Evolutionary conservation across 1,284 basidiomycete genomes (phyloP), one percentile per base, ranked within the genome.

Genomic region (Irpex sp.): DNA sequence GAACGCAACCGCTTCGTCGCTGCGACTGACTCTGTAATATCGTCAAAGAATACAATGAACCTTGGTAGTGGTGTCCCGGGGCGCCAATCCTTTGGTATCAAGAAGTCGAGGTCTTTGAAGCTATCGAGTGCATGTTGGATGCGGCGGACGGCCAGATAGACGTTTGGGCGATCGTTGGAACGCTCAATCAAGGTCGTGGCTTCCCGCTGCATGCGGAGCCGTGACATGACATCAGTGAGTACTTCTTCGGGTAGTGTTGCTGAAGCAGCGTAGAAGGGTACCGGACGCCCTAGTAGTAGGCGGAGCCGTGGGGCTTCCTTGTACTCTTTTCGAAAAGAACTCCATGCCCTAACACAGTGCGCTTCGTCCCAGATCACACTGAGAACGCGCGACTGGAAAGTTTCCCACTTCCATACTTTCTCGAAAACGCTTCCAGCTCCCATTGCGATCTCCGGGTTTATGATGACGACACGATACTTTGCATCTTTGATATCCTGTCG

Each of bases 261-360:
- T 2, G 53, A 63, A 33, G 62, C 55, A 31, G 59, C 21, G 35
- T 21, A 26, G 8, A 63, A 46, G 8, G 62, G 62, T 11, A 53
- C 49, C 5, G 56, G 33, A 17, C 47, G 47, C 1, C 17, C 17
- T 3, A 60, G 39, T 15, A 46, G 19, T 21, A 51, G 56, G 13
- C 37, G 37, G 8, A 63, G 26, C n/a, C 56, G n/a, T 21, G n/a
- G 65, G 35, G 74, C 55, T 26, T 74, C 53, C 11, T 62, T 60
- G 66, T 74, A 78, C 61, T 77, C 72, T 6, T 65, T 68, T 2
- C 72, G 68, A 63, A 78, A 77, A 0, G 49, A 36, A 9, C 75
- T 74, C 77, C 77, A 79, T 53, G 70, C 62, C 36, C 69, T 74
- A 43, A 77, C 69, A 60, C 75, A 77, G 53, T 79, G 77, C 0